Evolutionary conservation across 139 green algal species (phyloP).

Genomic region (Astrephomene gubernaculifera): DNA sequence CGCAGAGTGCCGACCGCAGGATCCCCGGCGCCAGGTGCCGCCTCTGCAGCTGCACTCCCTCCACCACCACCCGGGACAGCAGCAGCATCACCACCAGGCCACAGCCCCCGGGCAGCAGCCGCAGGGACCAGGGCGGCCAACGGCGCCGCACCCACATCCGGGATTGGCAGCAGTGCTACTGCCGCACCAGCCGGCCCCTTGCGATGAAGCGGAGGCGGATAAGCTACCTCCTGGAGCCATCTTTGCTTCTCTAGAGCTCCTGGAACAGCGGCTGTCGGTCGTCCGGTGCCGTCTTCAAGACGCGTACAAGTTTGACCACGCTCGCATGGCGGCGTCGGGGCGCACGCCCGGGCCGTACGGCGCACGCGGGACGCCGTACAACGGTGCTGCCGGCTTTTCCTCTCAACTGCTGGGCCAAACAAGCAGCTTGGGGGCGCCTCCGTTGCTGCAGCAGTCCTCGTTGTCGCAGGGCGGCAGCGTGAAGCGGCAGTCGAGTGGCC

Average conservation of each 20-base stretch:
- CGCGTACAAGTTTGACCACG: conserved; percentile 44
- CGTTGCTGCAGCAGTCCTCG: background rate
- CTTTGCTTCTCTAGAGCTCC: conserved; percentile 50
- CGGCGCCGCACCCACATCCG: background rate
- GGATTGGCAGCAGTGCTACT: background rate
- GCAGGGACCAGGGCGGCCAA: background rate
- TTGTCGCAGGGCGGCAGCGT: background rate
- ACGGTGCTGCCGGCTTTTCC: too few species aligned
- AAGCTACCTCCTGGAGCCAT: conserved; percentile 29
- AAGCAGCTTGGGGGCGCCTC: too few species aligned
- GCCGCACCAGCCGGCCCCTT: background rate
- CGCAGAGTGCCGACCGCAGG: background rate
- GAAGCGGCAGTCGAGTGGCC: conserved; percentile 25
- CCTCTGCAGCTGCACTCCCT: background rate
- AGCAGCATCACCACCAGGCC: too few species aligned
- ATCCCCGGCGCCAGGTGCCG: background rate
- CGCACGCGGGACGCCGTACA: background rate
- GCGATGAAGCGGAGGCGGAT: conserved; percentile 7
- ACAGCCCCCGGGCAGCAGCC: too few species aligned
- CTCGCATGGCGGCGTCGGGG: background rate
- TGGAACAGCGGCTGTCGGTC: conserved; percentile 51
- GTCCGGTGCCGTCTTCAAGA: conserved; percentile 36
- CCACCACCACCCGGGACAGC: conserved; percentile 2
- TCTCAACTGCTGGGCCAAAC: too few species aligned
- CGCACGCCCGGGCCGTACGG: conserved; percentile 13